Conservation (phyloP, 352 stramenopile species). For the Aphanomyces invadans region DNA sequence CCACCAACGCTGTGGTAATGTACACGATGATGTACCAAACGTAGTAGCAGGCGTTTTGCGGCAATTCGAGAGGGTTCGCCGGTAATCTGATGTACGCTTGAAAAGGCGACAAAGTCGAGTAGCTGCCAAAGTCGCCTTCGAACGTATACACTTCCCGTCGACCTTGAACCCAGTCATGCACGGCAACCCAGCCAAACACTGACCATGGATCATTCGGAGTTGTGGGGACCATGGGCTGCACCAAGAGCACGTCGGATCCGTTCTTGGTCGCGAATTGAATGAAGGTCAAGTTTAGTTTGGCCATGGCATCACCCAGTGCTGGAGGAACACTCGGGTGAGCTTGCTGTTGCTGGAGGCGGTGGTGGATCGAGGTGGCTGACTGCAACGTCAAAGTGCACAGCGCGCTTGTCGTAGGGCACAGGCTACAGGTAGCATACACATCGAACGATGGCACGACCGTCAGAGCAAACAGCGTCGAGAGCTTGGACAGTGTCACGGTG, state of each 20-base stretch:
- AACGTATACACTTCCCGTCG: not conserved
- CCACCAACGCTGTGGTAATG: not conserved
- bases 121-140: not conserved
- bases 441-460: not conserved
- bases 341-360: not conserved
- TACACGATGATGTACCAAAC: constrained; percentile 7
- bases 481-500: not conserved
- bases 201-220: not conserved
- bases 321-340: no score
- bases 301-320: not conserved
- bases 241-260: not conserved
- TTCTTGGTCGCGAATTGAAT: constrained; percentile 6
- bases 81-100: not conserved
- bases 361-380: not conserved
- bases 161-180: constrained; percentile 11
- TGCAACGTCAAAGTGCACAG: not conserved
- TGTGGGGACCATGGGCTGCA: not conserved
- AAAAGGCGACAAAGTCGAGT: not conserved
- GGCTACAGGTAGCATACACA: not conserved
- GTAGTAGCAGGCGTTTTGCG: not conserved
- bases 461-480: not conserved
- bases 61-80: constrained; percentile 7
- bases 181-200: constrained; percentile 11
- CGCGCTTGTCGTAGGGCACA: not conserved
- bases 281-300: not conserved